phyloP scores from a whole-genome alignment of 2,329 filamentous ascomycete species.

The Blastomyces parvus region DNA sequence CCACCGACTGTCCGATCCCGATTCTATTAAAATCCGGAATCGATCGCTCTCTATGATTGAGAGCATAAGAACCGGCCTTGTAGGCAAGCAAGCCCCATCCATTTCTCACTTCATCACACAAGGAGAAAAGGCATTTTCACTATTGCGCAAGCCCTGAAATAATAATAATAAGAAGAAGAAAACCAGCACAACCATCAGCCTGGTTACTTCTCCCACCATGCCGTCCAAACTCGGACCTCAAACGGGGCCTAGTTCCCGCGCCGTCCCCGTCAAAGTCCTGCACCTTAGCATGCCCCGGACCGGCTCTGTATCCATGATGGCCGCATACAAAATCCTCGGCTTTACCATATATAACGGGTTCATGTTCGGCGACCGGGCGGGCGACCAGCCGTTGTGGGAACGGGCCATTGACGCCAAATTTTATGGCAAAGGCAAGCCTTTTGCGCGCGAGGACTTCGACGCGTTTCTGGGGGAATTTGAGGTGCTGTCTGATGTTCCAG shows the following conservation, averaged over 20 bases:
- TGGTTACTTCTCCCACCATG: not conserved
- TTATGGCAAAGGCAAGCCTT: constrained; percentile 3
- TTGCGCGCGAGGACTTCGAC: constrained; percentile 1
- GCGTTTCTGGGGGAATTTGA: constrained; percentile 2
- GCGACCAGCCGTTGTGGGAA: constrained; percentile 1
- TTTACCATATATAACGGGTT: constrained; percentile 1
- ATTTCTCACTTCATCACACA: too few species aligned
- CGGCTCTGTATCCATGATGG: constrained; percentile 7
- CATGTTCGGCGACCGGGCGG: not conserved
- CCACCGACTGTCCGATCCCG: too few species aligned
- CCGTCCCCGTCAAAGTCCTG: constrained; percentile 3
- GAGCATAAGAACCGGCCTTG: too few species aligned
- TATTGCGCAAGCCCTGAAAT: too few species aligned
- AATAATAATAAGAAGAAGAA: too few species aligned
- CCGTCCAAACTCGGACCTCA: not conserved
- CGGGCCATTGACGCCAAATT: constrained; percentile 5
- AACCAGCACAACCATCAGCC: too few species aligned
- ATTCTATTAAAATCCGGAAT: too few species aligned
- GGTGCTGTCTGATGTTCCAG: constrained; percentile 4
- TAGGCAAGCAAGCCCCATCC: too few species aligned
- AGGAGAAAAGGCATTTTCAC: too few species aligned
- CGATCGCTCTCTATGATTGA: too few species aligned
- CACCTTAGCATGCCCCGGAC: constrained; percentile 8
- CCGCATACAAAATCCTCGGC: constrained; percentile 1
- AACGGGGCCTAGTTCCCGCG: not conserved